Evolutionary conservation across 2,329 filamentous ascomycete genomes (phyloP).

Genomic region (Ascosphaera aggregata): DNA sequence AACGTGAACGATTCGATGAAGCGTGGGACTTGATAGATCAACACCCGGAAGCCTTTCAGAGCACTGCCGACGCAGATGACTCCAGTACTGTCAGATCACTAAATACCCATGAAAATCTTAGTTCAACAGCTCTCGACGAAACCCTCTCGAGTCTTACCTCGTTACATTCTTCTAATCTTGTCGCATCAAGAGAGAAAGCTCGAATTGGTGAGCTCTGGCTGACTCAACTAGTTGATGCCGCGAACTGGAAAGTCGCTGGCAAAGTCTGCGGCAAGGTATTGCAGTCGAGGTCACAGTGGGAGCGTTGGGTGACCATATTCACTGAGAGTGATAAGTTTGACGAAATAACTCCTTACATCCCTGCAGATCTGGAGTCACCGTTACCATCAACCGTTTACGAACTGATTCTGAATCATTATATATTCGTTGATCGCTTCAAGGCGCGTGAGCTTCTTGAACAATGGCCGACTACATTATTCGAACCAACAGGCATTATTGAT

Average conservation of each 20-base stretch:
- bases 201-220: constrained; percentile 88
- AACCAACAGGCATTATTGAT: constrained; percentile 50
- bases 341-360: constrained; percentile 70
- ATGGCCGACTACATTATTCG: constrained; percentile 71
- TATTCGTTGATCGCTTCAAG: constrained; percentile 48
- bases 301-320: constrained; percentile 89
- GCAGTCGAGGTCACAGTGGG: constrained; percentile 59
- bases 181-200: constrained; percentile 65
- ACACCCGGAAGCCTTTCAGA: constrained; percentile 42
- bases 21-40: constrained; percentile 80
- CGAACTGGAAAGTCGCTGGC: constrained; percentile 57
- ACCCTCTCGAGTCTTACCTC: constrained; percentile 35
- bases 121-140: constrained; percentile 4
- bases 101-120: constrained; percentile 22
- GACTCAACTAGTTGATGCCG: constrained; percentile 51
- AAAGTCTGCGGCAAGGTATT: constrained; percentile 65
- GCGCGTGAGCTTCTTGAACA: constrained; percentile 59
- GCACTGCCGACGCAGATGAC: constrained; percentile 12
- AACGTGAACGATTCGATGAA: constrained; percentile 56
- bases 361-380: constrained; percentile 53
- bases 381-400: constrained; percentile 71
- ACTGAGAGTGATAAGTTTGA: constrained; percentile 68
- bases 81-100: constrained; percentile 12
- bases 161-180: constrained; percentile 34
- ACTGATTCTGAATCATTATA: constrained; percentile 70